Evolutionary conservation across 2,329 filamentous ascomycete species (phyloP).

Genomic region (Ascochyta fabae): DNA sequence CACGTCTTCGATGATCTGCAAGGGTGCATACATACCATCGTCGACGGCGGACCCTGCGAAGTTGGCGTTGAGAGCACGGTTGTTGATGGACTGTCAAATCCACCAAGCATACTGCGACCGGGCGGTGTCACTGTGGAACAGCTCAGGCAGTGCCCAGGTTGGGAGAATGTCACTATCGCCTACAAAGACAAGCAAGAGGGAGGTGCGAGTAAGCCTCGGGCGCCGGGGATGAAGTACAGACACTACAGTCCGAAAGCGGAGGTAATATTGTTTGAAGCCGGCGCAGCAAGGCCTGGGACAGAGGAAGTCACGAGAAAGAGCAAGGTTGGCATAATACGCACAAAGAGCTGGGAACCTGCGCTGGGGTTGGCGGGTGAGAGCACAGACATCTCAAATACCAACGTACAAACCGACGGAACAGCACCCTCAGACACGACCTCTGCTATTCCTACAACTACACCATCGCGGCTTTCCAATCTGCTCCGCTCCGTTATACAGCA

Average conservation of each 20-base stretch:
- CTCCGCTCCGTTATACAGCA: conserved; percentile 46
- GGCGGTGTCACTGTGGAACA: conserved; percentile 87
- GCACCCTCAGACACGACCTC: neutral
- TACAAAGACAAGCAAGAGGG: conserved; percentile 78
- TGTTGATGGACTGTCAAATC: conserved; percentile 83
- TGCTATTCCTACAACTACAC: neutral
- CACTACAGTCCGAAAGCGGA: conserved; percentile 93
- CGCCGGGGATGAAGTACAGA: conserved; percentile 98
- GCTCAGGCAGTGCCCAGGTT: conserved; percentile 75
- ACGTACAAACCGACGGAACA: conserved; percentile 21
- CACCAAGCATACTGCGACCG: conserved; percentile 82
- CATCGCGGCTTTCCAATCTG: conserved; percentile 36
- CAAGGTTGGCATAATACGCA: conserved; percentile 52
- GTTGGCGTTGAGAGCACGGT: conserved; percentile 98
- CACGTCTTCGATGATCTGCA: conserved; percentile 87
- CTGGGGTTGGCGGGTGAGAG: conserved; percentile 23
- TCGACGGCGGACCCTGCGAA: conserved; percentile 85
- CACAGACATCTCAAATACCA: neutral
- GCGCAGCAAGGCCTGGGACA: conserved; percentile 39
- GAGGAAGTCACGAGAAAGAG: conserved; percentile 39
- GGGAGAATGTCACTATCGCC: conserved; percentile 77
- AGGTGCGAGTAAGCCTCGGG: conserved; percentile 69
- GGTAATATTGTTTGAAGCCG: conserved; percentile 80
- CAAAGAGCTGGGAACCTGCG: conserved; percentile 33
- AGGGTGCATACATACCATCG: conserved; percentile 81